These are phyloP conservation scores for Vitis cinerea DNA, from an alignment of 164 flowering plant genomes.

Conservation along the genomic window DNA sequence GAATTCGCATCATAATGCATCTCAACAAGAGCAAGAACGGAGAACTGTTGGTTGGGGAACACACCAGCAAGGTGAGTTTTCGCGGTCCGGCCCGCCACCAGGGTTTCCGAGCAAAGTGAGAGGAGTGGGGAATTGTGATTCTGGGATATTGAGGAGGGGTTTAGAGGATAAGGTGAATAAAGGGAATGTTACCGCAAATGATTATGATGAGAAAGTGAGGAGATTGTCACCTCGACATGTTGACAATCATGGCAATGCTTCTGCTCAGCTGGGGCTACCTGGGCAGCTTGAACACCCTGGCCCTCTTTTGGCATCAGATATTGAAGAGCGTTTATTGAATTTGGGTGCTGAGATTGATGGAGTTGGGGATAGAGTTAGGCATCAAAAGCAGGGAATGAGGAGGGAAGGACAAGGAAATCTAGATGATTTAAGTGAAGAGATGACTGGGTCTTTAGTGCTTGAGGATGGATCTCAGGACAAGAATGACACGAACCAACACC, in stretches of 20 bases:
- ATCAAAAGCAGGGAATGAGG: slow-evolving; percentile 11
- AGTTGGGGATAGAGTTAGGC: slow-evolving; percentile 9
- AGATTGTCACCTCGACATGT: background rate
- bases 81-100: slow-evolving; percentile 26
- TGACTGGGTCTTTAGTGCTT: slow-evolving; percentile 33
- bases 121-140: slow-evolving; percentile 31
- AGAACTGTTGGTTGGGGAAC: slow-evolving; percentile 20
- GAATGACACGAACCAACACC: slow-evolving; percentile 28
- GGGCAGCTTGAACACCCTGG: slow-evolving; percentile 68
- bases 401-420: slow-evolving; percentile 22
- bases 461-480: slow-evolving; percentile 45
- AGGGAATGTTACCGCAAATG: slow-evolving; percentile 12
- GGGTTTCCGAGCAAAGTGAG: slow-evolving; percentile 44
- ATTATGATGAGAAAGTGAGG: slow-evolving; percentile 13
- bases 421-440: slow-evolving; percentile 46
- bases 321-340: slow-evolving; percentile 40
- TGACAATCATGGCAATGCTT: slow-evolving; percentile 6
- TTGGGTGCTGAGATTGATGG: slow-evolving; percentile 29
- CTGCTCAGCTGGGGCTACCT: slow-evolving; percentile 14
- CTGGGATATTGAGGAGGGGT: slow-evolving; percentile 14
- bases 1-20: background rate
- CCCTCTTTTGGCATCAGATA: slow-evolving; percentile 36
- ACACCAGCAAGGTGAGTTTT: slow-evolving; percentile 18
- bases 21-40: slow-evolving; percentile 14
- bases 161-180: slow-evolving; percentile 27